Evolutionary conservation across 768 basidiomycete genomes (phyloP), one percentile per base, ranked within the genome.

Genomic region (Coprinopsis marcescibilis): DNA sequence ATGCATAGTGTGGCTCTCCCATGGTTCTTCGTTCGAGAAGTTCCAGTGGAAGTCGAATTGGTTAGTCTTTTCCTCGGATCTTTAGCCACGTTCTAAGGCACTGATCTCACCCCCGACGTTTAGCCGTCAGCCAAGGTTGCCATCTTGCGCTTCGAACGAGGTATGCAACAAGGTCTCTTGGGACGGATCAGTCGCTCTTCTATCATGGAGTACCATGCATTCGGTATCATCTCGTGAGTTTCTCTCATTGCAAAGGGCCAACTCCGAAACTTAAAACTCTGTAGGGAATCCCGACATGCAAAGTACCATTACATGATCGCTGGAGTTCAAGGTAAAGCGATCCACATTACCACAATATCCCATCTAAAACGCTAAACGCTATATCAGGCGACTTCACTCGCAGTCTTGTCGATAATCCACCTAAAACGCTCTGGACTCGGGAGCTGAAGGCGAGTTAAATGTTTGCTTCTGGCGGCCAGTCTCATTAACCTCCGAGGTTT

Each of bases 131-230:
- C 80, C 14, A 89, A 88, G 60, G 86, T 85, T 5, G 87, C 85
- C 4, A 72, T 89, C 50, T 70, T 89, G 56, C 83, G 85, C 25
- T 88, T 89, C 65, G 71, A 80, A 62, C 79, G 86, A 55, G 86
- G 87, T 42, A 89, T 89, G 85, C 86, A 88, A 59, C 87, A 89
- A 60, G 85, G 86, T 47, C 70, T 89, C 23, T 70, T 89, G 26
- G 80, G 80, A 17, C 77, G 86, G 46, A 75, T 89, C 66, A 83
- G 83, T 51, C 82, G 85, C 27, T 77, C 77, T 15, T 72, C 81
- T 25, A 72, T 88, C 52, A 78, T 80, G 82, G 86, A 89, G 61
- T 89, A 88, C 61, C 87, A 89, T 60, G 83, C 85, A 25, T 89
- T 89, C 50, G 86, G 85, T 44, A 81, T 83, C 50, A 75, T 89